phyloP scores from a whole-genome alignment of 2,329 filamentous ascomycete genomes.

The Aspergillus ibericus region DNA sequence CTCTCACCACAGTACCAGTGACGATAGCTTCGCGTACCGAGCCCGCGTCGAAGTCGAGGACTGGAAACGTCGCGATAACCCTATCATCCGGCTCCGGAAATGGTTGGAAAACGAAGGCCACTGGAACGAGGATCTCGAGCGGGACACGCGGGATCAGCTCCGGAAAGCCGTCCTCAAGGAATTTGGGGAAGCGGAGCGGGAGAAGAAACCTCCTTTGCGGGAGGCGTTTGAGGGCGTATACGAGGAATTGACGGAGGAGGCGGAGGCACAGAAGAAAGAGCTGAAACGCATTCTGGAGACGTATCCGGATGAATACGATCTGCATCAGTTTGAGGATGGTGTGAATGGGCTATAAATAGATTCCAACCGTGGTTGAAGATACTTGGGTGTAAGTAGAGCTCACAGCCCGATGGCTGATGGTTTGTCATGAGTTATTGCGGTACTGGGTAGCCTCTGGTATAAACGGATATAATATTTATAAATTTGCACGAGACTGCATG shows the following conservation, averaged over 20 bases:
- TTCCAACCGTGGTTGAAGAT: too few species aligned
- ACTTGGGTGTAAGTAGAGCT: too few species aligned
- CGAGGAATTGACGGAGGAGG: slow-evolving; percentile 78
- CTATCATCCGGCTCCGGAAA: slow-evolving; percentile 79
- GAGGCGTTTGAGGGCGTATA: slow-evolving; percentile 82
- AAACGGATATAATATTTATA: too few species aligned
- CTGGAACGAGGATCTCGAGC: slow-evolving; percentile 85
- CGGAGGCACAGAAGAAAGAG: slow-evolving; percentile 71
- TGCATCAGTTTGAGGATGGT: slow-evolving; percentile 73
- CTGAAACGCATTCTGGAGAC: slow-evolving; percentile 74
- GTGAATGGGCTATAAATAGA: slow-evolving; percentile 55
- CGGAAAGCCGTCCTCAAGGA: slow-evolving; percentile 77
- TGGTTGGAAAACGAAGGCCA: slow-evolving; percentile 81
- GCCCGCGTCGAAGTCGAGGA: slow-evolving; percentile 91
- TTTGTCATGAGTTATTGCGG: too few species aligned
- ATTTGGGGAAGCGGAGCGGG: slow-evolving; percentile 69
- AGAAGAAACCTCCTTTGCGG: slow-evolving; percentile 55
- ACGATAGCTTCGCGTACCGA: slow-evolving; percentile 95
- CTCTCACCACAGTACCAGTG: slow-evolving; percentile 92
- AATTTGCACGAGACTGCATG: too few species aligned
- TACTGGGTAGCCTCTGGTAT: too few species aligned
- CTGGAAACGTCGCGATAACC: slow-evolving; percentile 89
- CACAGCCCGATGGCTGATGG: too few species aligned
- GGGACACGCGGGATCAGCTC: slow-evolving; percentile 63
- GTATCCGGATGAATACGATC: slow-evolving; percentile 91